Evolutionary conservation across 1,284 basidiomycete species (phyloP).

Genomic region (Entoloma clypeatum): DNA sequence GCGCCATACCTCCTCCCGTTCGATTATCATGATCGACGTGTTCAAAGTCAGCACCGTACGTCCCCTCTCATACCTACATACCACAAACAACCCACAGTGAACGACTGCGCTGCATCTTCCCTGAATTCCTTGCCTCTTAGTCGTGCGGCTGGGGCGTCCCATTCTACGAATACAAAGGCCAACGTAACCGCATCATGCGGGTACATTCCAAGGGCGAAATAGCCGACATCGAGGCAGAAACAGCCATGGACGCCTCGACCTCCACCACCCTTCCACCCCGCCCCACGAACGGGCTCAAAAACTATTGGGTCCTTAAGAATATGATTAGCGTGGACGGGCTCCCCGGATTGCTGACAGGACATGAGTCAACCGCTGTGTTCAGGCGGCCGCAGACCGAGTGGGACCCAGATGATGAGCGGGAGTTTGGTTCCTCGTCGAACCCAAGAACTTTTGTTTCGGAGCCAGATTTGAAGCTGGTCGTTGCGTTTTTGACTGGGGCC

Average conservation of each 20-base stretch:
- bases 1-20: constrained; percentile 47
- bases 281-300: constrained; percentile 33
- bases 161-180: constrained; percentile 42
- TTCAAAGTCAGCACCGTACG: constrained; percentile 48
- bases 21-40: constrained; percentile 47
- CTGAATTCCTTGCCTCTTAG: no score
- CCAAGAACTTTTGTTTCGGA: background rate
- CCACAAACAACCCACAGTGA: background rate
- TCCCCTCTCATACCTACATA: constrained; percentile 5
- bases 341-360: constrained; percentile 32
- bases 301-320: constrained; percentile 44
- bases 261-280: constrained; percentile 5
- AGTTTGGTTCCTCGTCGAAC: background rate
- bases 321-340: constrained; percentile 41
- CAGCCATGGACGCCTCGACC: background rate
- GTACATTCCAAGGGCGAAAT: constrained; percentile 1
- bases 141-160: constrained; percentile 52
- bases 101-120: background rate
- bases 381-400: background rate
- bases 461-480: constrained; percentile 11
- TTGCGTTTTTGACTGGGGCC: constrained; percentile 16
- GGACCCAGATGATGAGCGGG: constrained; percentile 11
- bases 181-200: constrained; percentile 38
- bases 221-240: constrained; percentile 15
- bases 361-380: constrained; percentile 12